These are phyloP conservation scores for Inga laurina DNA, from an alignment of 306 rosid genomes.

Conservation along the genomic window DNA sequence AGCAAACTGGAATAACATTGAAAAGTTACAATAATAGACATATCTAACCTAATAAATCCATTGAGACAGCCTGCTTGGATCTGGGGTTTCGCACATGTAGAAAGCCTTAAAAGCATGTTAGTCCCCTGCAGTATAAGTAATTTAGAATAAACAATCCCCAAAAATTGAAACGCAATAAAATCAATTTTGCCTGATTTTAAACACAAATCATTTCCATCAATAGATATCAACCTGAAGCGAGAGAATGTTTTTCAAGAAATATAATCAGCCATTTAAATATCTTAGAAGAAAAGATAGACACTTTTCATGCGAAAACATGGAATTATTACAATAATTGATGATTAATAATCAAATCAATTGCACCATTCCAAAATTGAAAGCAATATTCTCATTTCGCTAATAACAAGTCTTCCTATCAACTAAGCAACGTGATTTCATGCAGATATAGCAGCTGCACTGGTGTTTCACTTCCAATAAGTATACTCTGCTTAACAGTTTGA, in stretches of 20 bases:
- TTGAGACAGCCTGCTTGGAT: conserved; percentile 96
- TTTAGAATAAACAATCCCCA: conserved; percentile 8
- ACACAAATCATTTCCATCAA: background rate
- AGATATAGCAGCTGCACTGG: background rate
- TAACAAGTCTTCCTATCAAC: background rate
- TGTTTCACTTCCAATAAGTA: background rate
- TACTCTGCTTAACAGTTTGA: background rate
- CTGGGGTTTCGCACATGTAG: conserved; percentile 87
- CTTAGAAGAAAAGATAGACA: background rate
- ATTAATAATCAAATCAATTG: background rate
- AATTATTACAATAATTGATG: background rate
- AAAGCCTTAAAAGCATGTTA: conserved; percentile 86
- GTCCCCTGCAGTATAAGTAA: conserved; percentile 63
- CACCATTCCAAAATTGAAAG: background rate
- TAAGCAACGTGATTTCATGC: background rate
- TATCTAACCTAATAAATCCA: conserved; percentile 82
- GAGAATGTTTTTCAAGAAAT: background rate
- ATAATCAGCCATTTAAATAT: background rate
- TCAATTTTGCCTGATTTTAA: conserved; percentile 22
- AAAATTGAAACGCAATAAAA: conserved; percentile 24
- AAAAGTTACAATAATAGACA: conserved; percentile 13
- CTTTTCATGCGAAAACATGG: too few relatives aligned
- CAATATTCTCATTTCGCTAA: background rate
- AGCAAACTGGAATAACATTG: conserved; percentile 8
- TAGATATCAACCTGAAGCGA: background rate